A percentile compares a stretch with the other conserved stretches of the same genome.
phyloP scores from a whole-genome alignment of 2,329 filamentous ascomycete species.

The Pseudocercospora pini-densiflorae region DNA sequence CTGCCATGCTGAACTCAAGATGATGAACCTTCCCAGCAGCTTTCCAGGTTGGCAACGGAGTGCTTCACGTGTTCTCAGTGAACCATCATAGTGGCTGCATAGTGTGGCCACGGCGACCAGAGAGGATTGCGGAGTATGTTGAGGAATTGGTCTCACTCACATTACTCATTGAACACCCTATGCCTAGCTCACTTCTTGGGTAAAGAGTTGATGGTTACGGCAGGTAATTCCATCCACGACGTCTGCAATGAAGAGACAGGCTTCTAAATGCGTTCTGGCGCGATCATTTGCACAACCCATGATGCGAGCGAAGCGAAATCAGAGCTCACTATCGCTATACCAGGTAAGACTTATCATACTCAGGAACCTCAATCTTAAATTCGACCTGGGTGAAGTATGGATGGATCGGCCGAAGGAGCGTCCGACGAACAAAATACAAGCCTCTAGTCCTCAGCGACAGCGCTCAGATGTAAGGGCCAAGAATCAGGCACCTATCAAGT shows the following conservation, averaged over 20 bases:
- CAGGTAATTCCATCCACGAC: no score
- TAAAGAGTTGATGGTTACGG: no score
- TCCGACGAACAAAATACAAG: neutral
- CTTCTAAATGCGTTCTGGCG: no score
- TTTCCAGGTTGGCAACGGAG: no score
- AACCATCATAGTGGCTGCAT: no score
- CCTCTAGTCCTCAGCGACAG: neutral
- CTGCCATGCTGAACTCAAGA: neutral
- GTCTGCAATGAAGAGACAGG: no score
- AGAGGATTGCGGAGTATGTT: no score
- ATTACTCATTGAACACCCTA: no score
- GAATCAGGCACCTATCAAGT: neutral
- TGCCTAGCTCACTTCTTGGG: no score
- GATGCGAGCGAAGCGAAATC: neutral
- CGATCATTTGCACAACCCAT: neutral
- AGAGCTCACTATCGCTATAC: neutral
- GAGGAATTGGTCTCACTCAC: no score
- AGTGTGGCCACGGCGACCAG: no score
- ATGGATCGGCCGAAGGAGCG: neutral
- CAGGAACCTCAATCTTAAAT: neutral
- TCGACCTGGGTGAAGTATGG: neutral
- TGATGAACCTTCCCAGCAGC: neutral
- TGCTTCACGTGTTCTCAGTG: neutral
- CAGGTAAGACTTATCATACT: neutral
- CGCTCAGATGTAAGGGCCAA: neutral